A percentile compares a stretch with the other conserved stretches of the same genome.
Evolutionary conservation across 306 rosid genomes (phyloP).

Genomic region (Malus sylvestris): DNA sequence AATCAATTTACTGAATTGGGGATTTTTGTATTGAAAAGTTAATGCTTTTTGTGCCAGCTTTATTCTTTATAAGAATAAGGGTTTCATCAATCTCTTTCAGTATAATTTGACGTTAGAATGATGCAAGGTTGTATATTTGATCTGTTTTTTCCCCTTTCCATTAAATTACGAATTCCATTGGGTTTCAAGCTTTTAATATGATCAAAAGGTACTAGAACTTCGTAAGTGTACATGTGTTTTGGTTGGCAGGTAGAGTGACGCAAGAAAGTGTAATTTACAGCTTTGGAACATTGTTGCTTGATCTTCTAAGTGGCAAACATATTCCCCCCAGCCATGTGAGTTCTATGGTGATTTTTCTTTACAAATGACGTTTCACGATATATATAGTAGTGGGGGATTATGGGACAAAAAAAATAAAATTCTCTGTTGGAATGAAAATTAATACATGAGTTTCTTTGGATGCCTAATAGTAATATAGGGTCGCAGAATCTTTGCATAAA

Average conservation of each 20-base stretch:
- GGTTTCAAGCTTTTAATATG: neutral
- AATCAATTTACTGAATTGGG: neutral
- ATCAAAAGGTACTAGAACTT: neutral
- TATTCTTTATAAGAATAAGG: neutral
- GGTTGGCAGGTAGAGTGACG: constrained; percentile 79
- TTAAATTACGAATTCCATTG: neutral
- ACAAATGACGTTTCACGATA: neutral
- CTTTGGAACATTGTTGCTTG: constrained; percentile 85
- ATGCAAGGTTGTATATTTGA: neutral
- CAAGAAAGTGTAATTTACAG: constrained; percentile 84
- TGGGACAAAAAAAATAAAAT: no score
- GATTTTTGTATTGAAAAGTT: neutral
- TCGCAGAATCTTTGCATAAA: neutral
- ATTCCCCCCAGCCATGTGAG: constrained; percentile 93
- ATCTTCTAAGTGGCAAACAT: constrained; percentile 92
- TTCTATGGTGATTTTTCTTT: neutral
- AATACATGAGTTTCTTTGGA: neutral
- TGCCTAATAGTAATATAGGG: neutral
- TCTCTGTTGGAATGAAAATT: neutral
- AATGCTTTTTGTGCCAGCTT: neutral
- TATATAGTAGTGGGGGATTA: no score
- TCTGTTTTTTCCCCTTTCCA: neutral
- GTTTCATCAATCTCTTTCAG: neutral
- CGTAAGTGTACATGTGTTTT: neutral
- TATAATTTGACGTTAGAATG: neutral